Evolutionary conservation across 2,329 filamentous ascomycete species (phyloP).

Genomic region (Zasmidium cellare): DNA sequence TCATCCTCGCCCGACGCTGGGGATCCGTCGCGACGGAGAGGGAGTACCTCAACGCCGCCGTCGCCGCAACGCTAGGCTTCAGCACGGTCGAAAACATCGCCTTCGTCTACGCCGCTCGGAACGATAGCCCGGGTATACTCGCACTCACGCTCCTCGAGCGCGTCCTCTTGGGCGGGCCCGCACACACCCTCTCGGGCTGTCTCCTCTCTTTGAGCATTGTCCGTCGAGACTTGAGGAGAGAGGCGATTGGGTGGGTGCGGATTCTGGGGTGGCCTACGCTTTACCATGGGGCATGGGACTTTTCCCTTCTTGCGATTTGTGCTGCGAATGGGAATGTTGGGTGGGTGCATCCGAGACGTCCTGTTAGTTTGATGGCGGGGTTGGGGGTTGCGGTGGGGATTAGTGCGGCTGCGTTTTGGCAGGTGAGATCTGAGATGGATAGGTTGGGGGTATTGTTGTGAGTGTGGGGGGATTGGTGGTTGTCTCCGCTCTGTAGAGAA

Average conservation of each 20-base stretch:
- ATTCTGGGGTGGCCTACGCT: not conserved
- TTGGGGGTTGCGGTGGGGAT: not conserved
- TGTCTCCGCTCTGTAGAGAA: too few species aligned
- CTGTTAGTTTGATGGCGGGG: not conserved
- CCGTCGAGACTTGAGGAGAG: not conserved
- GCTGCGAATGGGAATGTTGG: not conserved
- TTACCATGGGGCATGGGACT: not conserved
- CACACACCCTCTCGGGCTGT: not conserved
- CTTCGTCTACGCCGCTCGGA: not conserved
- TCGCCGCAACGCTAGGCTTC: constrained; percentile 9
- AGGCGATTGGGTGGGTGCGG: not conserved
- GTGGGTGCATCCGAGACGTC: not conserved
- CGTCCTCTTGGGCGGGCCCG: not conserved
- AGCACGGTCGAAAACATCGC: constrained; percentile 10
- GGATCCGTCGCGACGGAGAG: constrained; percentile 35
- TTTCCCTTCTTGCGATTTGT: not conserved
- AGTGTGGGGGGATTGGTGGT: not conserved
- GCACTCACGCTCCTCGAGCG: constrained; percentile 9
- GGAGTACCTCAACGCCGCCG: constrained; percentile 9
- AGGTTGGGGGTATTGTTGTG: not conserved
- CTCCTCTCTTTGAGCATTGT: not conserved
- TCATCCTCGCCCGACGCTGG: not conserved
- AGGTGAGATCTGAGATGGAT: not conserved
- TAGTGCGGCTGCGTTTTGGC: not conserved
- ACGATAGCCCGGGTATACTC: constrained; percentile 1